Base-by-base conservation (phyloP, 768 basidiomycete species). In the Agrocybe pediades region DNA sequence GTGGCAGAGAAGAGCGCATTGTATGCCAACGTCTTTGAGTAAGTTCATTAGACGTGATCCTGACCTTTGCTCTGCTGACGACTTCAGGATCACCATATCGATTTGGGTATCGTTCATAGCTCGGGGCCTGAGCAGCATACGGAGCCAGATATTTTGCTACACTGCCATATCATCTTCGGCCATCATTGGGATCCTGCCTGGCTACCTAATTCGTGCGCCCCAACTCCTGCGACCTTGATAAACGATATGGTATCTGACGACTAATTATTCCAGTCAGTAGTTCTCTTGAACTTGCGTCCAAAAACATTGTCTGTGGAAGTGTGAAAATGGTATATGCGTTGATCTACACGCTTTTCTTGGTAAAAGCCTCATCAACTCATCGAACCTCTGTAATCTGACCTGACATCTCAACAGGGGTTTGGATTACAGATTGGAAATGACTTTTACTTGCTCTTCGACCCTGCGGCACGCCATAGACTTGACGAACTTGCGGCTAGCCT, bases 11-110 rank as follows among this genome's bases (percentile, higher is more conserved):
- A 87, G 69, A 92, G 86, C 63, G 76, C 86, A 0, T 76, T 94
- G 65, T 94, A 93, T 66, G 89, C 91, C 43, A 94, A 92, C 62
- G 91, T 95, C 47, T 95, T 94, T 59, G 94, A 96, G 94, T 94
- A 64, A 68, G 88, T 75, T 16, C 17, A 6, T n/a, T 21, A 9
- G 9, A 49, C 27, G 21, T 50, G 49, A 33, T 26, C 20, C 53
- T 29, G 3, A 48, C 24, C 23, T 27, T 26, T 36, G 25, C 11
- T 17, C 49, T 2, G 36, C 6, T 26, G 33, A 48, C 23, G 16
- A 49, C 33, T 30, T 9, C 60, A 94, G 92, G 63, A 91, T 94
- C 56, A 89, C 88, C 0, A 84, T 90, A 19, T 88, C 90, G 1
- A 91, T 91, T 52, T 67, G 90, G 26, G 85, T 94, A 47, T 92